A percentile compares a stretch with the other conserved stretches of the same genome.
Conservation (phyloP, 2,329 filamentous ascomycete genomes). For the Daldinia sp. region DNA sequence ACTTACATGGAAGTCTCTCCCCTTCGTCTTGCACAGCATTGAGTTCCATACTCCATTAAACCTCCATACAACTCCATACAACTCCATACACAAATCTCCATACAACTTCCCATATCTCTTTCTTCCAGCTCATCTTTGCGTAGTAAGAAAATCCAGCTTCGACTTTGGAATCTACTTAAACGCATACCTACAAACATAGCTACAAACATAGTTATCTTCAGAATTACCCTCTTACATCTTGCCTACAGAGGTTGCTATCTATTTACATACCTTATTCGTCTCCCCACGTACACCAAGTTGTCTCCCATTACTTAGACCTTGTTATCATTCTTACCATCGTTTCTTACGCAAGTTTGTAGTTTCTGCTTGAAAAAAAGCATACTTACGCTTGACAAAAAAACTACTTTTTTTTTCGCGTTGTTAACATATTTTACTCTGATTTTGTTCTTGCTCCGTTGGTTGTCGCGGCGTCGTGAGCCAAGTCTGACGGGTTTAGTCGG, state of each 20-base stretch:
- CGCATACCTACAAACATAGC: slow-evolving; percentile 2
- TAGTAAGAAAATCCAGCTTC: neutral
- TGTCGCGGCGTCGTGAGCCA: neutral
- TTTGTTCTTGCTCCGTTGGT: slow-evolving; percentile 20
- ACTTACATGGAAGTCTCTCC: neutral
- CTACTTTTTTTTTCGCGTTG: no score
- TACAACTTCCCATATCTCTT: neutral
- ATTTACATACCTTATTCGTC: neutral
- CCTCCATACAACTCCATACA: neutral
- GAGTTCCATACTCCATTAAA: neutral
- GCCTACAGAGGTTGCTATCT: neutral
- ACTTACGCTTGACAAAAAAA: neutral
- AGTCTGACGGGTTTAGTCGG: slow-evolving; percentile 13
- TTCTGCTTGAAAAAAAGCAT: neutral
- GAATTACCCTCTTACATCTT: slow-evolving; percentile 7
- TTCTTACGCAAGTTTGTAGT: neutral
- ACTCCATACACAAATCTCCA: no score
- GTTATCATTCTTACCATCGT: neutral
- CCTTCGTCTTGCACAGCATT: neutral
- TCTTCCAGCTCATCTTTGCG: neutral
- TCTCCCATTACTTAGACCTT: neutral
- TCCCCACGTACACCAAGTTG: slow-evolving; percentile 2
- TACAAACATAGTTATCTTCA: no score
- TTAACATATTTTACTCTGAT: neutral
- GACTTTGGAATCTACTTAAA: slow-evolving; percentile 1